Evolutionary conservation across 1,284 basidiomycete genomes (phyloP), one percentile per base, ranked within the genome.

Genomic region (Irpex sp.): DNA sequence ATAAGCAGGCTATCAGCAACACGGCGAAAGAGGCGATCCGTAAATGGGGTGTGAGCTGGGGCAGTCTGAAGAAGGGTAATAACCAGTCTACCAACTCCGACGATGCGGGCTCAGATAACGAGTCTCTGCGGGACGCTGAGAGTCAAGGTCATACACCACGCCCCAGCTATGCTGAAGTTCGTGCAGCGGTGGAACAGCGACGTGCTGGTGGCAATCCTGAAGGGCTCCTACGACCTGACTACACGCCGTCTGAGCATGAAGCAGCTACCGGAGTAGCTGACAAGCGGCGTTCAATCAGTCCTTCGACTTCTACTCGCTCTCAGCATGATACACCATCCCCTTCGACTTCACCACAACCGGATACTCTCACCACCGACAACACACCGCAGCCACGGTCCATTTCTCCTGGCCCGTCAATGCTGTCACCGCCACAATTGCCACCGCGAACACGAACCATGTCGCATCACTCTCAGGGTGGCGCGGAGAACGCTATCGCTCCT

Each of bases 21-120:
- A 87, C 87, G 1, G 93, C 93, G 3, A 90, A 89, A 73, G 94
- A 95, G 72, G 83, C 89, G 11, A 88, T 95, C 80, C 87, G 88
- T 61, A 95, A 95, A 73, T 95, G 93, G 93, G 88, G 93, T 19
- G 88, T 87, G 17, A 92, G 87, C 66, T 95, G 90, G 90, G 83
- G 80, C 51, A 79, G 79, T 17, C 72, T 87, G 70, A 84, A 82
- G 74, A 87, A 85, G 68, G 85, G 89, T 33, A 68, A 61, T 7
- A 66, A 63, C 19, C 53, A 11, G 11, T 13, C 53, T 35, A 58
- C 64, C 39, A 83, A 83, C 11, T 83, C 83, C 19, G 68, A 76
- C 53, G 74, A 79, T 31, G 82, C 84, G 58, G 76, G 75, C 54
- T 78, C 77, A 5, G 75, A 78, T 54, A 74, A 75, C 19, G 77